Conservation (phyloP, 106 monocot species). For the Platanthera zijinensis region DNA sequence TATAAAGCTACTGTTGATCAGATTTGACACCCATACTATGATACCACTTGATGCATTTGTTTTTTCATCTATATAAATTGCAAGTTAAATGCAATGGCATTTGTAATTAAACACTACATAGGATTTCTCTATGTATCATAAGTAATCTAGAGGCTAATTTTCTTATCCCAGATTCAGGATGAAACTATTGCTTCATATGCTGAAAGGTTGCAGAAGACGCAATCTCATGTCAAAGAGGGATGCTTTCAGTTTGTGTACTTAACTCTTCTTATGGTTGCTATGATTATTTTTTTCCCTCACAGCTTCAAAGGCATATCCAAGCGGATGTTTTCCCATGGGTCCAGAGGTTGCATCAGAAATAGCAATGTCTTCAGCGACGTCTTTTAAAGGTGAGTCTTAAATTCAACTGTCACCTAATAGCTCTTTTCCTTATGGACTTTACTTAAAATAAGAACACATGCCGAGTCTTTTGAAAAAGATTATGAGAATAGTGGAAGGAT, state of each 20-base stretch:
- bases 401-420: neutral
- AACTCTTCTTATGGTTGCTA: constrained; percentile 9
- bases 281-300: constrained; percentile 2
- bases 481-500: constrained; percentile 84
- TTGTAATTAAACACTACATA: too few species aligned
- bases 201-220: constrained; percentile 69
- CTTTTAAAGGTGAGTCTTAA: constrained; percentile 49
- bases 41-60: too few species aligned
- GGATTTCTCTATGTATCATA: too few species aligned
- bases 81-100: too few species aligned
- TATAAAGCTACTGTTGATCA: too few species aligned
- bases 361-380: constrained; percentile 75
- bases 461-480: constrained; percentile 33
- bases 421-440: neutral
- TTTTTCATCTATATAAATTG: too few species aligned
- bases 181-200: constrained; percentile 82
- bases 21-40: too few species aligned
- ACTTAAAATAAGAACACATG: neutral
- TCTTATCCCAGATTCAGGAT: constrained; percentile 77
- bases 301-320: constrained; percentile 92
- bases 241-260: neutral
- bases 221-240: constrained; percentile 85
- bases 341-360: constrained; percentile 67
- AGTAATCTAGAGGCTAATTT: too few species aligned
- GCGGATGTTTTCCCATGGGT: constrained; percentile 77